phyloP scores from a whole-genome alignment of 208 protist genomes.

The Dictyostelium gargantuum region DNA sequence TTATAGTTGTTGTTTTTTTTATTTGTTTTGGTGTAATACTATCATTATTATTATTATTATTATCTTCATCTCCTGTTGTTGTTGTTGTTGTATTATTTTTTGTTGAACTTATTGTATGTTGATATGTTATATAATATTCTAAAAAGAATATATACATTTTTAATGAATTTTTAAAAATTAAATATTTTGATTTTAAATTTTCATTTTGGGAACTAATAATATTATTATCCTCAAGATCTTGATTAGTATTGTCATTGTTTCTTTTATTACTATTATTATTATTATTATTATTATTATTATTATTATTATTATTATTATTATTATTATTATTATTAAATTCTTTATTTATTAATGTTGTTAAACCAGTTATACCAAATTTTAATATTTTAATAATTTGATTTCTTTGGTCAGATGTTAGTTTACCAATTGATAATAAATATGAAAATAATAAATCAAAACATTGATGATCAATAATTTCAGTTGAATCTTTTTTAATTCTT shows the following conservation, averaged over 20 bases:
- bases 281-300: background rate
- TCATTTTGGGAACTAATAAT: background rate
- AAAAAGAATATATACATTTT: conserved; percentile 13
- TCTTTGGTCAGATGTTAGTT: background rate
- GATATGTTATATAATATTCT: conserved; percentile 16
- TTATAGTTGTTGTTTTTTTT: background rate
- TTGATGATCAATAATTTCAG: background rate
- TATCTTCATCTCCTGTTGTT: background rate
- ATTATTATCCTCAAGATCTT: background rate
- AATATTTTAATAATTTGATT: conserved; percentile 32
- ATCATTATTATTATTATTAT: no score
- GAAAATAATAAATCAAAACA: conserved; percentile 35
- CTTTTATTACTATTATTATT: no score
- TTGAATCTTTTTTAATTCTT: conserved; percentile 7
- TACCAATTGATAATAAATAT: background rate
- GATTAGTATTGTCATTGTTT: no score
- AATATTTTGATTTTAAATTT: background rate
- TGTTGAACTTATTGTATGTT: background rate
- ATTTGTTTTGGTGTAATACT: no score
- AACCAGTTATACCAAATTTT: background rate
- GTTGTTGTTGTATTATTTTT: background rate
- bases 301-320: background rate
- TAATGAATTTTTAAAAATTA: background rate
- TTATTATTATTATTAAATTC: background rate
- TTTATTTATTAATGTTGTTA: background rate